Conservation (phyloP, 1,284 basidiomycete genomes). For the Fomitopsis pinicola region DNA sequence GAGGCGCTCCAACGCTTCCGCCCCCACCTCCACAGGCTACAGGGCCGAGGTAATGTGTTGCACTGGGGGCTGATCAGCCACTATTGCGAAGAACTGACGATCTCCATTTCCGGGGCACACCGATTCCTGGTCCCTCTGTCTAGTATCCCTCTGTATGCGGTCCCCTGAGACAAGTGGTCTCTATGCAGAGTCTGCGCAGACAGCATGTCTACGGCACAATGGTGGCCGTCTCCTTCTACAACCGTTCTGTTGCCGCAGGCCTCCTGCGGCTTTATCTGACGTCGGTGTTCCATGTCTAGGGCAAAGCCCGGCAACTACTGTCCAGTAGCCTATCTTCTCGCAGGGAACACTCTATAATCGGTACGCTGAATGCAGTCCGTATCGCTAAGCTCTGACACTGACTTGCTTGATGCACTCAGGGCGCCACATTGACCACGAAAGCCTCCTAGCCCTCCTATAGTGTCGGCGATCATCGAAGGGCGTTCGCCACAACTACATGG, state of each 20-base stretch:
- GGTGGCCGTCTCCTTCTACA: neutral
- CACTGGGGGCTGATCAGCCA: too few relatives aligned
- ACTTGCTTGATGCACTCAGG: neutral
- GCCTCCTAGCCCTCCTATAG: too few relatives aligned
- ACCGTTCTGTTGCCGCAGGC: neutral
- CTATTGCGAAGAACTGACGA: too few relatives aligned
- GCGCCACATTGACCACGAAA: too few relatives aligned
- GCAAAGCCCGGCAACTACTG: neutral
- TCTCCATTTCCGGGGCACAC: too few relatives aligned
- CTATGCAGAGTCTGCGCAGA: neutral
- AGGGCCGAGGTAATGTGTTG: too few relatives aligned
- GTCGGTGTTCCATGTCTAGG: neutral
- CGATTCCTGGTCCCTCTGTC: too few relatives aligned
- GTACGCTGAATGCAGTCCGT: neutral
- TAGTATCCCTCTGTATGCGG: too few relatives aligned
- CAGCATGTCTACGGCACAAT: neutral
- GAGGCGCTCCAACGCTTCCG: neutral
- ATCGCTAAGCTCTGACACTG: neutral
- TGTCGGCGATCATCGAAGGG: too few relatives aligned
- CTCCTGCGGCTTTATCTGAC: neutral
- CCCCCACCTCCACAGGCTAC: neutral
- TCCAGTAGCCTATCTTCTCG: neutral
- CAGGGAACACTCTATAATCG: too few relatives aligned
- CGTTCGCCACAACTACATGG: too few relatives aligned
- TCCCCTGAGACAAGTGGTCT: neutral